Evolutionary conservation across 2,329 filamentous ascomycete species (phyloP), one percentile per base, ranked within the genome.

Genomic region (Exophiala viscosa): DNA sequence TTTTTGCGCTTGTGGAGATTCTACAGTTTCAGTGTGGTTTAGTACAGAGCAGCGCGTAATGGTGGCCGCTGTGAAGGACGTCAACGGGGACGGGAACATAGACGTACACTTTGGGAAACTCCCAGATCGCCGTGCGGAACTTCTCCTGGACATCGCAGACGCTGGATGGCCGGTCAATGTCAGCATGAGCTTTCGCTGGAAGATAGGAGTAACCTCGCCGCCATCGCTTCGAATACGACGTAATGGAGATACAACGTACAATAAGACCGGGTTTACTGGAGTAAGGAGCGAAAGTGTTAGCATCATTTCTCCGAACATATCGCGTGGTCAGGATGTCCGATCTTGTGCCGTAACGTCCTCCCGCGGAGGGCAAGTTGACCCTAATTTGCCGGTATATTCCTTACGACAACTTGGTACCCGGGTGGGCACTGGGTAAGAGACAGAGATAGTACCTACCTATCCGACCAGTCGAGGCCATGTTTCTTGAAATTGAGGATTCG

Each of bases 121-220:
- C 85, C 73, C 86, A 82, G 64, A 97, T 96, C 50, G 85, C 86
- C 7, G 77, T 76, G 56, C 89, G 82, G 73, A 97, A 97, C 70
- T 90, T 95, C 62, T 96, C 92, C 74, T 97, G 92, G 59, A 97
- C 78, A 67, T 97, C 92, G 74, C 92, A 97, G 67, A 97, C 82
- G 65, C 91, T 96, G 57, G 39, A 31, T 5, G 13, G 14, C 8
- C 11, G 32, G 32, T 3, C 3, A 10, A 36, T 20, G 18, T 34
- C 39, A 39, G 38, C 28, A 48, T 38, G 20, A 28, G 3, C n/a
- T 14, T 5, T 4, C 4, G 17, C 18, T 43, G 20, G 38, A 42
- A 46, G 23, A 35, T 28, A 35, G 28, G 40, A 40, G 32, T 33
- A 31, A 32, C 7, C 31, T 39, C 35, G 42, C 34, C 33, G 32